Conservation (phyloP, 306 rosid genomes). For the Acacia crassicarpa region DNA sequence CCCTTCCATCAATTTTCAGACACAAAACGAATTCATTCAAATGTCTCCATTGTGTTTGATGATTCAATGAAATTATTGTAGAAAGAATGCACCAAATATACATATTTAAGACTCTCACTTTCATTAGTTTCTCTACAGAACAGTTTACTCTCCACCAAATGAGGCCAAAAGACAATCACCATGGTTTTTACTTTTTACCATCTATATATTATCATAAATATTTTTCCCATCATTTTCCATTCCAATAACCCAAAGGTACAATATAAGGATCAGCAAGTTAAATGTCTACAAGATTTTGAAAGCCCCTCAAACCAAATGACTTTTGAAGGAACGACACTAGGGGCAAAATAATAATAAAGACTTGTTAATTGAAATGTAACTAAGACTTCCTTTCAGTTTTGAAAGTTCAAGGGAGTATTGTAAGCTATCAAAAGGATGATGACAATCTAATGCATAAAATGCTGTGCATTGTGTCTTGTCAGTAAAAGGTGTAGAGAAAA, state of each 20-base stretch:
- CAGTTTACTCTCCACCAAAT: neutral
- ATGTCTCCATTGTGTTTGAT: neutral
- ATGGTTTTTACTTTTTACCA: neutral
- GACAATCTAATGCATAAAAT: neutral
- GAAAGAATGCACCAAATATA: neutral
- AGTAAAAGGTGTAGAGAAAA: conserved; percentile 5
- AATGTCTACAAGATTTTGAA: neutral
- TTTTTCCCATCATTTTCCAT: neutral
- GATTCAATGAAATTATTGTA: neutral
- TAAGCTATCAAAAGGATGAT: neutral
- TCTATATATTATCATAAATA: neutral
- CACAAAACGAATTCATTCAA: neutral
- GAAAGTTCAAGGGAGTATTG: neutral
- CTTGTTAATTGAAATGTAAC: neutral
- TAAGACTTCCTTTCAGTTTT: neutral
- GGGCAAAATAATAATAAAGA: neutral
- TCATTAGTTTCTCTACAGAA: neutral
- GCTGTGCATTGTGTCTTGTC: neutral
- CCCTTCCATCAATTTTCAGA: too few species aligned
- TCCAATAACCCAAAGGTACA: neutral
- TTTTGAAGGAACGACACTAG: neutral
- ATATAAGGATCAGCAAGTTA: neutral
- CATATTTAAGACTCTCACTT: neutral
- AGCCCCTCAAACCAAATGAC: neutral
- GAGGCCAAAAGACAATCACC: neutral